Percentiles rank a stretch among this genome's conserved stretches.
phyloP scores from a whole-genome alignment of 768 basidiomycete genomes.

The Tephrocybe rancida region DNA sequence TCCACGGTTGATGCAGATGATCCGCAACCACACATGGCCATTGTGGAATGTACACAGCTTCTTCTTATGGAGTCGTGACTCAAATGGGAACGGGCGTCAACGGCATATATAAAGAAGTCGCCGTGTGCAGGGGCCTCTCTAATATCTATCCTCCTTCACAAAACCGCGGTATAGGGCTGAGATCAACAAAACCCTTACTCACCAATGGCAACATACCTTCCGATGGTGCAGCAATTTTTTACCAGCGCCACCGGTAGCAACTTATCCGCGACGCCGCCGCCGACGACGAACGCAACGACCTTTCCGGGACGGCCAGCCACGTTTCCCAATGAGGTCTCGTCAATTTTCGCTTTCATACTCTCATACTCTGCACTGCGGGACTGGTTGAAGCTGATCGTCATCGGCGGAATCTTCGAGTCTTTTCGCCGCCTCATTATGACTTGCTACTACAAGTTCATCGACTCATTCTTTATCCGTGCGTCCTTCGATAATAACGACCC shows the following conservation, averaged over 20 bases:
- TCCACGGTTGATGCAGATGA: too few relatives aligned
- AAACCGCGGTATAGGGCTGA: too few relatives aligned
- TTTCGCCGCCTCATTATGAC: conserved; percentile 40
- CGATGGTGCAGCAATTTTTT: conserved; percentile 12
- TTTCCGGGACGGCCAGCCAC: conserved; percentile 11
- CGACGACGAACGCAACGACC: not conserved
- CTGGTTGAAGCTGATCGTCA: conserved; percentile 51
- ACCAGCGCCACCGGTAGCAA: not conserved
- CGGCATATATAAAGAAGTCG: not conserved
- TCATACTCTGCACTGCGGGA: conserved; percentile 51
- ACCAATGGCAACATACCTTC: conserved; percentile 10
- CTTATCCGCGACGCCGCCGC: not conserved
- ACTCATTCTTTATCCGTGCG: conserved; percentile 53
- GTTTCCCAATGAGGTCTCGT: conserved; percentile 13
- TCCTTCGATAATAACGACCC: conserved; percentile 46
- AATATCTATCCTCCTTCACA: too few relatives aligned
- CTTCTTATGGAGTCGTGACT: not conserved
- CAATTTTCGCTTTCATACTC: conserved; percentile 19
- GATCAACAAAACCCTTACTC: not conserved
- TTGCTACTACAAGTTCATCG: conserved; percentile 36
- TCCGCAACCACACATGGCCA: not conserved
- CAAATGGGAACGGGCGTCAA: not conserved
- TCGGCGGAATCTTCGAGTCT: conserved; percentile 56
- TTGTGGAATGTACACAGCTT: not conserved
- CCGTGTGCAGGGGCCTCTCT: too few relatives aligned